Evolutionary conservation across 1,284 basidiomycete genomes (phyloP), one percentile per base, ranked within the genome.

Genomic region (Ceratorhiza oryzae-sativae): DNA sequence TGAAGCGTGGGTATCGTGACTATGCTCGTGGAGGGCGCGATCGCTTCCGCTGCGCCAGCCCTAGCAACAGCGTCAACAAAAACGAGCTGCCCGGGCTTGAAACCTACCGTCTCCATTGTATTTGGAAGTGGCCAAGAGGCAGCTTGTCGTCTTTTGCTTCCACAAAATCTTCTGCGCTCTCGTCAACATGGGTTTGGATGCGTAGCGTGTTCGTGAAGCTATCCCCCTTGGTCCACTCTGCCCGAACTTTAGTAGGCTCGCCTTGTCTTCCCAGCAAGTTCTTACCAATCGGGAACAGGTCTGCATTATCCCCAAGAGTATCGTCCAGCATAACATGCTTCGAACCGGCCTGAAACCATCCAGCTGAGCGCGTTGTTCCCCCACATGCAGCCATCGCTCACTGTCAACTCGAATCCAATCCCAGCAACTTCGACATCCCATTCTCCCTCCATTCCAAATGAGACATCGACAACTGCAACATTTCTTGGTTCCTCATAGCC

Each of bases 31-130:
- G 86, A 80, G n/a, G 48, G 18, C 60, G 46, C 20, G 25, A 39
- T 34, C 6, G 58, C 18, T 13, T 63, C 39, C 13, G 25, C 39
- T 27, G 25, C 60, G 20, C 61, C 56, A 20, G 30, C 65, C 30
- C 45, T 68, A 42, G 15, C n/a, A 25, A n/a, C 30, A 18, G 0
- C 71, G 20, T 51, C 9, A 39, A 25, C 27, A 30, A 10, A n/a
- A 20, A 58, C 10, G 13, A 23, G 32, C 15, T 68, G 61, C 30
- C 71, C 62, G 58, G 72, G 53, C 56, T 36, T 6, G 12, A 32
- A 12, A 10, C 59, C 61, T 76, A 89, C 92, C 90, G 87, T 80
- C 85, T 82, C 92, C 92, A 94, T 6, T 77, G 80, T 30, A 93
- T 78, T 45, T 84, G 81, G 75, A 90, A 90, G 71, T 82, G 81